Base-by-base conservation (phyloP, 257 asterid species). In the Nicotiana tabacum region DNA sequence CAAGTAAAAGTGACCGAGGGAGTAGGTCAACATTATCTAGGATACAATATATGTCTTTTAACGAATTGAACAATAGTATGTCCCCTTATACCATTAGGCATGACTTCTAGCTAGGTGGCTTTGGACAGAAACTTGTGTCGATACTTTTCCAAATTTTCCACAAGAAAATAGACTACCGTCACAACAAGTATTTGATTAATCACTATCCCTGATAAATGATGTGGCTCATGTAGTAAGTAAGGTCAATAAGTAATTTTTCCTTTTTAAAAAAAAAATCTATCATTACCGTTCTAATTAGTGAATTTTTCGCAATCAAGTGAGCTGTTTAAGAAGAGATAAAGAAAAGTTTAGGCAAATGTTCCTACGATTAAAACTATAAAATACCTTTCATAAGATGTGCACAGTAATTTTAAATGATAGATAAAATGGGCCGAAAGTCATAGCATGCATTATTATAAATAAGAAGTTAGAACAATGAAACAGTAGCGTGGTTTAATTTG, bases 41-140 rank as follows among this genome's bases (percentile, higher is more conserved):
- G 30, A 76, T 27, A 74, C 43, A 3, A 13, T 29, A 29, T 29
- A 29, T 27, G 43, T 48, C 21, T 43, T 43, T 70, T 43, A 70
- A 70, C 37, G 78, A 70, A 69, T 21, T 2, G 78, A 70, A 43
- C n/a, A 70, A 68, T 68, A 39, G 78, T 70, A 43, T 70, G 35
- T 70, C 15, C 80, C 10, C 43, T 74, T 48, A 7, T 74, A 48
- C 39, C 37, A 48, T 48, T 24, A 74, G 61, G 79, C 62, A 48
- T 74, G 39, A 74, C 62, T 74, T 48, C 39, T 27, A 74, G 4
- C 51, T 43, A 48, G 80, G 80, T 48, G 80, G 64, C 80, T 51
- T 48, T 76, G 80, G 13, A 51, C 37, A 51, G 39, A 24, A 46
- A 74, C 27, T 51, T 24, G 16, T 27, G 43, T 51, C 43, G 16